Evolutionary conservation across 768 basidiomycete genomes (phyloP).

Genomic region (Kwoniella newhampshirensis): DNA sequence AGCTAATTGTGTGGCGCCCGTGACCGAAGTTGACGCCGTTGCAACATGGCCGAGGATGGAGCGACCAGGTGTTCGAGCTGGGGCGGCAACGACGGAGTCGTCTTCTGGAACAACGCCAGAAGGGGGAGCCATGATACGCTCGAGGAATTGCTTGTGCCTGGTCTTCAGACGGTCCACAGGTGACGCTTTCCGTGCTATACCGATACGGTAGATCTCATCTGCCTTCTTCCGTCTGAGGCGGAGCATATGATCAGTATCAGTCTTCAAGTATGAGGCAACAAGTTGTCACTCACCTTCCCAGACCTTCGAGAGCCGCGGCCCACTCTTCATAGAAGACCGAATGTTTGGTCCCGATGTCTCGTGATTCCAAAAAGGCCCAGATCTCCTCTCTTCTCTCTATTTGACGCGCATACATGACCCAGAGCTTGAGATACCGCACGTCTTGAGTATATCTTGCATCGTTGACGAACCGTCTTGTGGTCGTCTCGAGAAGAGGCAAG

Average conservation of each 20-base stretch:
- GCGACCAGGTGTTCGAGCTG: conserved; percentile 29
- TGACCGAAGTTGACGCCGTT: conserved; percentile 53
- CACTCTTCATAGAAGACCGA: conserved; percentile 89
- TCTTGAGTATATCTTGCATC: conserved; percentile 80
- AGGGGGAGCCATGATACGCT: conserved; percentile 58
- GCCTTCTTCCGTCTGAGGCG: conserved; percentile 71
- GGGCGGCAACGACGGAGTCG: conserved; percentile 21
- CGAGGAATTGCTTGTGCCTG: conserved; percentile 74
- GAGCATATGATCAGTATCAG: conserved; percentile 2
- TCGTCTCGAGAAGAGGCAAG: conserved; percentile 76
- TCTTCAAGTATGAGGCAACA: too few species aligned
- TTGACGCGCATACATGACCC: conserved; percentile 81
- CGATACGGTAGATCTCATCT: conserved; percentile 74
- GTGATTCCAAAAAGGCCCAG: conserved; percentile 82
- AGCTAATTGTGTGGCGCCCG: conserved; percentile 36
- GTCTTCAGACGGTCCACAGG: conserved; percentile 81
- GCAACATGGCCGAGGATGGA: conserved; percentile 41
- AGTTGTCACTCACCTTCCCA: conserved; percentile 65
- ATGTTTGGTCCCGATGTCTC: conserved; percentile 80
- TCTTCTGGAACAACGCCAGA: conserved; percentile 43
- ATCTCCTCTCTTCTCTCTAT: conserved; percentile 72
- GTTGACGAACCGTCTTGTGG: conserved; percentile 74
- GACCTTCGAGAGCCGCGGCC: conserved; percentile 71
- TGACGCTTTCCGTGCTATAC: conserved; percentile 75
- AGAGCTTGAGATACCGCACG: conserved; percentile 84